phyloP scores from a whole-genome alignment of 2,329 filamentous ascomycete genomes.

The Diaporthe caulivora region DNA sequence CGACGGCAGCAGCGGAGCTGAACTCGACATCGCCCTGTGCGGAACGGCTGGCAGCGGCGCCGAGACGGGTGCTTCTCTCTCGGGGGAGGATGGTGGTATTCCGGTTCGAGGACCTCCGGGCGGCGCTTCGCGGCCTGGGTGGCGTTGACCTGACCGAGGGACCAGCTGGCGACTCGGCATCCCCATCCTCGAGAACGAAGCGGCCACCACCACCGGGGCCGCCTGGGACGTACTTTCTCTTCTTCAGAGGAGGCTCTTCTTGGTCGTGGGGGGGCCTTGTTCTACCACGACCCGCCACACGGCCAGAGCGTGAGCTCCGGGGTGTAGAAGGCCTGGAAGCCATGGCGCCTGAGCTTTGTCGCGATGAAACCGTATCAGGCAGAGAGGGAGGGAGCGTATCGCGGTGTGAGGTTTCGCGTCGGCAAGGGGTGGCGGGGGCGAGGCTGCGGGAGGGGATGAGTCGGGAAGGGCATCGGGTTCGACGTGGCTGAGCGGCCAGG shows the following conservation, averaged over 20 bases:
- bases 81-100: constrained; percentile 63
- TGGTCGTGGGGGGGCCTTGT: constrained; percentile 48
- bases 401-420: constrained; percentile 35
- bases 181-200: constrained; percentile 79
- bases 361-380: constrained; percentile 16
- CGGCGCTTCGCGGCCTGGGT: constrained; percentile 64
- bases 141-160: constrained; percentile 62
- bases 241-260: constrained; percentile 75
- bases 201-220: constrained; percentile 88
- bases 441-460: constrained; percentile 30
- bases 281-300: constrained; percentile 57
- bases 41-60: constrained; percentile 61
- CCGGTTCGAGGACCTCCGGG: constrained; percentile 61
- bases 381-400: constrained; percentile 4
- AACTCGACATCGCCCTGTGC: constrained; percentile 75
- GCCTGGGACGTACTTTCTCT: constrained; percentile 84
- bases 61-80: constrained; percentile 68
- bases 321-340: constrained; percentile 37
- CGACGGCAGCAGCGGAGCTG: constrained; percentile 89
- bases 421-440: constrained; percentile 38
- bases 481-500: constrained; percentile 27
- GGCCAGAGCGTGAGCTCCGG: constrained; percentile 39
- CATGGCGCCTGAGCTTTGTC: constrained; percentile 22
- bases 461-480: constrained; percentile 37
- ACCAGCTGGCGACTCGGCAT: constrained; percentile 68